Conservation (phyloP, 225 moss, liverwort and hornwort species). For the Antitrichia curtipendula region DNA sequence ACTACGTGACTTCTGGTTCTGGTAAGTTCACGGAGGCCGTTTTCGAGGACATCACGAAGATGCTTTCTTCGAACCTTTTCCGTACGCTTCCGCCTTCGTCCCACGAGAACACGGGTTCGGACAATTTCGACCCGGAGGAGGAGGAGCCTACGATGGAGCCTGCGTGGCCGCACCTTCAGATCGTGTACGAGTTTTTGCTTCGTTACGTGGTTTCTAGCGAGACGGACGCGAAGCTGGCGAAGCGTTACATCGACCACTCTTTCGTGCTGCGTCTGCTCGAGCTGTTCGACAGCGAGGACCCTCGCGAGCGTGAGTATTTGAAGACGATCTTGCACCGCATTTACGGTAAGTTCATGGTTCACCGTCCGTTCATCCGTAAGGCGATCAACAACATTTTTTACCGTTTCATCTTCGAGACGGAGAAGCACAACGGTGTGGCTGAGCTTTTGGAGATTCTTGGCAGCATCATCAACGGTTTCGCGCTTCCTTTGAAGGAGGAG, state of each 20-base stretch:
- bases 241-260: constrained; percentile 44
- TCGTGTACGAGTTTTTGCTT: not conserved
- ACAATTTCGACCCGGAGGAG: not conserved
- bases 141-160: not conserved
- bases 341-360: constrained; percentile 54
- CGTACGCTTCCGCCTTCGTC: not conserved
- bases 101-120: not conserved
- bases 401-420: constrained; percentile 53
- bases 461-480: constrained; percentile 53
- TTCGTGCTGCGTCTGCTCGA: constrained; percentile 40
- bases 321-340: constrained; percentile 48
- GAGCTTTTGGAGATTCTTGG: constrained; percentile 49
- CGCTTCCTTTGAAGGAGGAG: constrained; percentile 55
- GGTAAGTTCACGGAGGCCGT: not conserved
- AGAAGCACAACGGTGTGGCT: constrained; percentile 47
- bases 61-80: not conserved
- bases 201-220: constrained; percentile 23
- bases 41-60: not conserved
- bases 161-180: constrained; percentile 8
- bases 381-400: constrained; percentile 55
- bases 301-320: constrained; percentile 42
- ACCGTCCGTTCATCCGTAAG: constrained; percentile 53
- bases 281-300: constrained; percentile 46
- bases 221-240: constrained; percentile 48
- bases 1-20: not conserved